Evolutionary conservation across 2,329 filamentous ascomycete genomes (phyloP), one percentile per base, ranked within the genome.

Genomic region (Sporothrix brunneoviolacea): DNA sequence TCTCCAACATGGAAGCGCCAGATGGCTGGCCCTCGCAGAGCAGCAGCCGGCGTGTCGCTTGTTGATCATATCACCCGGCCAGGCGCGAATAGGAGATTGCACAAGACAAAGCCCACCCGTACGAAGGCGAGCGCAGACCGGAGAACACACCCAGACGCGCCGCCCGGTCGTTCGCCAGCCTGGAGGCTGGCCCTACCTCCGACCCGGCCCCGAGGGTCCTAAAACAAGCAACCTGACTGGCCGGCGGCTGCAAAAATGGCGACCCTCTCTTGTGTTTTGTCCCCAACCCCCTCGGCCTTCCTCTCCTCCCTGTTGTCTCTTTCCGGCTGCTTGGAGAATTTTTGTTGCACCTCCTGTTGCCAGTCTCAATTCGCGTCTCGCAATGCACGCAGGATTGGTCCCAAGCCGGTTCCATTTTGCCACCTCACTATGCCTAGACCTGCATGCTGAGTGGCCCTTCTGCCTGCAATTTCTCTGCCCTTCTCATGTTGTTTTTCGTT

Each of bases 321-420:
- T 32, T 32, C n/a, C 38, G 28, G 21, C 18, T 41, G 28, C 5
- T 28, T n/a, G n/a, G n/a, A n/a, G n/a, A n/a, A n/a, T n/a, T n/a
- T n/a, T n/a, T n/a, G n/a, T n/a, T 24, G 12, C 45, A 32, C 35
- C 45, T 48, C 24, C 18, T 51, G 24, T 40, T 51, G 24, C 32
- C 28, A 16, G 24, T 43, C 32, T 55, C 57, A 48, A 55, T 57
- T 54, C 55, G 54, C 59, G 48, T 58, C 53, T 58, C 59, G 64
- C 63, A 59, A 62, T 58, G 60, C 42, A 46, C 58, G 59, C 62
- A 61, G 66, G 61, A 70, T 68, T 70, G 66, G 66, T 63, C 63
- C 62, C 62, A 62, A 57, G 60, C 58, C 61, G 65, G 66, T 66
- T 66, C 62, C 64, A 65, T 69, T 68, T 71, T 65, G 70, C 70